phyloP scores from a whole-genome alignment of 1,284 basidiomycete genomes.

The Ceratobasidium sp. region DNA sequence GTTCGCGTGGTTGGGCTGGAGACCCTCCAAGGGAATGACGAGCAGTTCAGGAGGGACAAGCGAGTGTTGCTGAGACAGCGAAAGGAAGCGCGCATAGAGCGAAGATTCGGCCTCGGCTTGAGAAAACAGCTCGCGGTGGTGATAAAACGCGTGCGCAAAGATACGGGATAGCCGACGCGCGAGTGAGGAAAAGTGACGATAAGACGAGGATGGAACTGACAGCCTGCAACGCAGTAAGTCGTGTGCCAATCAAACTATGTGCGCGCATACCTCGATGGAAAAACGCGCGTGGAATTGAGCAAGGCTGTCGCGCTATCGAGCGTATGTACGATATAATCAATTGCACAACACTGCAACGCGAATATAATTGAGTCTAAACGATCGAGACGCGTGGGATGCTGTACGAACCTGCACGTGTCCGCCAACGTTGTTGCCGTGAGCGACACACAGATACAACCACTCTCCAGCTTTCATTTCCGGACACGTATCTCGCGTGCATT shows the following conservation, averaged over 20 bases:
- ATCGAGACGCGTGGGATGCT: neutral
- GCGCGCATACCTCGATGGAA: slow-evolving; percentile 81
- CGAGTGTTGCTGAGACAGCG: slow-evolving; percentile 83
- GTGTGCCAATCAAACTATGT: neutral
- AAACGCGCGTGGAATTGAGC: slow-evolving; percentile 91
- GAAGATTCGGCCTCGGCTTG: slow-evolving; percentile 91
- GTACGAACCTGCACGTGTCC: slow-evolving; percentile 77
- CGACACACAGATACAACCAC: slow-evolving; percentile 96
- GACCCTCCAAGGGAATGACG: slow-evolving; percentile 69
- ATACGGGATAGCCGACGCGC: slow-evolving; percentile 91
- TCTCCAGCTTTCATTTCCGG: slow-evolving; percentile 98
- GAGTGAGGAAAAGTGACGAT: slow-evolving; percentile 88
- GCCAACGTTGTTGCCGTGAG: slow-evolving; percentile 76
- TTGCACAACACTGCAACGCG: slow-evolving; percentile 87
- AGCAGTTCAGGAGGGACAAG: slow-evolving; percentile 85
- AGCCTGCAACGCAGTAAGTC: slow-evolving; percentile 62
- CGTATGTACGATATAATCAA: slow-evolving; percentile 97
- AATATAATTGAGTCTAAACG: slow-evolving; percentile 2
- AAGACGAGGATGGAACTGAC: slow-evolving; percentile 81
- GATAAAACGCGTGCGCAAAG: slow-evolving; percentile 95
- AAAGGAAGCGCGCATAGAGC: slow-evolving; percentile 90
- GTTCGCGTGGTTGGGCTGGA: neutral
- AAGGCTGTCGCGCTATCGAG: slow-evolving; percentile 93
- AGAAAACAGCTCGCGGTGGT: slow-evolving; percentile 91
- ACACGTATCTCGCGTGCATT: slow-evolving; percentile 86